Conservation (phyloP, 148 eudicot genomes). For the Pharnaceum exiguum region DNA sequence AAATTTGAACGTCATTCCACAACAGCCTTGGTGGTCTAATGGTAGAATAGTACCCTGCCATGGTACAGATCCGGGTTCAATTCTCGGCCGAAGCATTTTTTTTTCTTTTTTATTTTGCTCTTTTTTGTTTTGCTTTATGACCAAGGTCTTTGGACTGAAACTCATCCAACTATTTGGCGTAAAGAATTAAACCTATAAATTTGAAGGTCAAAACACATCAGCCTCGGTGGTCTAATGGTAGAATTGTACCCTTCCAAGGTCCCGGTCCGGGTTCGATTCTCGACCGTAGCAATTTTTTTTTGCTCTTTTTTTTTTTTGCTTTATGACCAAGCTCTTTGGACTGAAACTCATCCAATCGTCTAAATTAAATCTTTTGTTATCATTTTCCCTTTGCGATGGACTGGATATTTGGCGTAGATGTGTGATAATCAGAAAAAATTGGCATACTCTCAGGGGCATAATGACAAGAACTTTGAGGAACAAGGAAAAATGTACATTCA, state of each 20-base stretch:
- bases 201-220: no score
- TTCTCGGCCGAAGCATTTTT: conserved; percentile 16
- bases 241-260: conserved; percentile 54
- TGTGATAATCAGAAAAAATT: no score
- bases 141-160: neutral
- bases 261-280: conserved; percentile 54
- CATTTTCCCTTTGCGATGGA: no score
- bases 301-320: neutral
- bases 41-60: conserved; percentile 22
- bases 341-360: no score
- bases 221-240: conserved; percentile 58
- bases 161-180: no score
- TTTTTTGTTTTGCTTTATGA: neutral
- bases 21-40: neutral
- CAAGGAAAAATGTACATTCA: neutral
- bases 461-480: neutral
- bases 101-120: neutral
- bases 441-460: neutral
- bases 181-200: no score
- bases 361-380: no score
- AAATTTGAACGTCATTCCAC: neutral
- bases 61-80: conserved; percentile 22
- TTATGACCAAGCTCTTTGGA: no score
- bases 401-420: no score
- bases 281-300: conserved; percentile 30